Evolutionary conservation across 1,284 basidiomycete genomes (phyloP).

Genomic region (Ganoderma lucidum): DNA sequence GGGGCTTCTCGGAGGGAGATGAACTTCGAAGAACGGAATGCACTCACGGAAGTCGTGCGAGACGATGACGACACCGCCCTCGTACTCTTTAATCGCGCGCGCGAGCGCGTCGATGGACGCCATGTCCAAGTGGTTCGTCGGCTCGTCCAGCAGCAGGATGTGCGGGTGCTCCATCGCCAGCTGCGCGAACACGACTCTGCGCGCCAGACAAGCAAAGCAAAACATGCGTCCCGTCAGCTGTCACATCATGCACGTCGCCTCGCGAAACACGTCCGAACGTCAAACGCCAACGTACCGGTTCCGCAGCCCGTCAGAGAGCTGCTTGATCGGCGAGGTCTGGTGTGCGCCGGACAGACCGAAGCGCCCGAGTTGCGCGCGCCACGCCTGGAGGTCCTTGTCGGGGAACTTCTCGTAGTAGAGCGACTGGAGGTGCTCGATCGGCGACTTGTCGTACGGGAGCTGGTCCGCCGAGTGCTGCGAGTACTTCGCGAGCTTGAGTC

Average conservation of each 20-base stretch:
- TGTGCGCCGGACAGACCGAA: slow-evolving; percentile 96
- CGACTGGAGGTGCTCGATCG: slow-evolving; percentile 94
- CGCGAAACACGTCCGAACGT: not conserved
- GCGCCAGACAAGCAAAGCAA: slow-evolving; percentile 6
- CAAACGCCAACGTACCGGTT: slow-evolving; percentile 75
- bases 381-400: slow-evolving; percentile 93
- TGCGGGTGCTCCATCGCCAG: slow-evolving; percentile 94
- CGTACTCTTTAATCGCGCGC: slow-evolving; percentile 94
- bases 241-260: not conserved
- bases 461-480: slow-evolving; percentile 99
- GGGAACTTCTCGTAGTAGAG: slow-evolving; percentile 89
- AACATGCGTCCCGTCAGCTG: slow-evolving; percentile 4
- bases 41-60: slow-evolving; percentile 92
- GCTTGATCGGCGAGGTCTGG: slow-evolving; percentile 93
- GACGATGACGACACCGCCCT: slow-evolving; percentile 97
- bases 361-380: slow-evolving; percentile 93
- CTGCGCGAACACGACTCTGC: slow-evolving; percentile 90
- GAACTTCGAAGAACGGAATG: slow-evolving; percentile 38
- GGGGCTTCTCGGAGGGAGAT: not conserved
- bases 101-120: slow-evolving; percentile 96
- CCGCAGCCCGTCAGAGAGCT: slow-evolving; percentile 94
- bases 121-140: slow-evolving; percentile 97
- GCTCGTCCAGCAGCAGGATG: slow-evolving; percentile 88
- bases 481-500: slow-evolving; percentile 96
- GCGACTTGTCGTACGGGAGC: slow-evolving; percentile 91